A percentile compares a stretch with the other conserved stretches of the same genome.
phyloP scores from a whole-genome alignment of 495 filamentous ascomycete genomes.

The Penicillium longicatenatum region DNA sequence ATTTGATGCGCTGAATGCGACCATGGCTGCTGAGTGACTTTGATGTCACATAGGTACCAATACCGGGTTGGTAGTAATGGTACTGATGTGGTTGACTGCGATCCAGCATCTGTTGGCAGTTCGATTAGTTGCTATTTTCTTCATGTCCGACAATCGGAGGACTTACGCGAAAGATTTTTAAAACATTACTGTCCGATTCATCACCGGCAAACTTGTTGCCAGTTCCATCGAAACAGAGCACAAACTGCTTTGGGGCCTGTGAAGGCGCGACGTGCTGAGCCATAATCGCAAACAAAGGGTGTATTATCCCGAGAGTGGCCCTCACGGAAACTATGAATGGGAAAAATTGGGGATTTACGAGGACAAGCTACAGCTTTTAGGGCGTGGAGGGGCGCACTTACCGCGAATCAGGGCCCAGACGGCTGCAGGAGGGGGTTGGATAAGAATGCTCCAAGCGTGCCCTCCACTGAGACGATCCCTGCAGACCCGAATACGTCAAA shows the following conservation, averaged over 20 bases:
- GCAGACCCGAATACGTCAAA: conserved; percentile 34
- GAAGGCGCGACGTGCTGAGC: conserved; percentile 6
- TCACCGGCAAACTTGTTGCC: conserved; percentile 85
- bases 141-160: background rate
- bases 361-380: conserved; percentile 6
- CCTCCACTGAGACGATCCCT: conserved; percentile 27
- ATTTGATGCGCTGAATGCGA: conserved; percentile 62
- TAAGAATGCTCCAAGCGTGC: conserved; percentile 15
- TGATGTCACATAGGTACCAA: conserved; percentile 79
- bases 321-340: conserved; percentile 16
- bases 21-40: conserved; percentile 67
- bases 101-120: conserved; percentile 52
- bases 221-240: conserved; percentile 89
- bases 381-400: conserved; percentile 3
- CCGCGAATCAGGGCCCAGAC: conserved; percentile 11
- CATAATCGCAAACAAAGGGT: background rate
- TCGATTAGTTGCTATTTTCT: background rate
- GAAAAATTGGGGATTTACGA: conserved; percentile 5
- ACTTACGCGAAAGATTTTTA: conserved; percentile 75
- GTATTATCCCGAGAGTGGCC: background rate
- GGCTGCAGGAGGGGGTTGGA: conserved; percentile 7
- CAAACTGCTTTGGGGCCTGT: conserved; percentile 53
- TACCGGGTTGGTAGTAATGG: conserved; percentile 62
- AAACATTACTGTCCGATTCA: conserved; percentile 81
- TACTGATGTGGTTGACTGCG: conserved; percentile 52